Percentiles rank a stretch among this genome's conserved stretches.
phyloP scores from a whole-genome alignment of 2,329 filamentous ascomycete genomes.

The Aureobasidium sp. region DNA sequence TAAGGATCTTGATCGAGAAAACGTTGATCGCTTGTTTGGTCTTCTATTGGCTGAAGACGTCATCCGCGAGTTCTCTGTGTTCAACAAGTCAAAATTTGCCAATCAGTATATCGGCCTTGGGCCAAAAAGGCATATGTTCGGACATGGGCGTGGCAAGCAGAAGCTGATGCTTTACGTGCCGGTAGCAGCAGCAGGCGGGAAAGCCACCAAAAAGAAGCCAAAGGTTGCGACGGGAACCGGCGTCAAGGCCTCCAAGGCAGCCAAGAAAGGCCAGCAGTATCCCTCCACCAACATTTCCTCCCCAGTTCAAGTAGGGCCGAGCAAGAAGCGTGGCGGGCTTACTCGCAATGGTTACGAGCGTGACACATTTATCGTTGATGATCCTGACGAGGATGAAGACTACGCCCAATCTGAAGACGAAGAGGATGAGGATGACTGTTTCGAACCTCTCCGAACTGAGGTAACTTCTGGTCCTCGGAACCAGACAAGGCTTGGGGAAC shows the following conservation, averaged over 20 bases:
- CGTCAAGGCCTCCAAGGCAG: conserved; percentile 24
- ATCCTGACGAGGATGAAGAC: conserved; percentile 26
- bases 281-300: conserved; percentile 64
- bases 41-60: conserved; percentile 66
- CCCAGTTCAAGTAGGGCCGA: conserved; percentile 45
- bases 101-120: conserved; percentile 60
- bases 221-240: conserved; percentile 19
- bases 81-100: conserved; percentile 57
- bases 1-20: conserved; percentile 61
- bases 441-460: conserved; percentile 35
- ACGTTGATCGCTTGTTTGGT: conserved; percentile 79
- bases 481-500: conserved; percentile 43
- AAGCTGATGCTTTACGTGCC: conserved; percentile 48
- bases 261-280: conserved; percentile 36
- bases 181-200: conserved; percentile 35
- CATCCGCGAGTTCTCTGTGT: conserved; percentile 61
- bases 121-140: conserved; percentile 40
- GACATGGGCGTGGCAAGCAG: conserved; percentile 30
- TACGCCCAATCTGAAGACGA: conserved; percentile 31
- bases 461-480: conserved; percentile 32
- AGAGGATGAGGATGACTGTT: conserved; percentile 34
- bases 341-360: conserved; percentile 30
- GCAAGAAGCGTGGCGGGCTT: conserved; percentile 27
- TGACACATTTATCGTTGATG: conserved; percentile 31
- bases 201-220: conserved; percentile 25